Percentiles rank a stretch among this genome's conserved stretches.
Evolutionary conservation across 1,139 yeast genomes (phyloP).

Genomic region (Zygosaccharomyces pseudobailii): DNA sequence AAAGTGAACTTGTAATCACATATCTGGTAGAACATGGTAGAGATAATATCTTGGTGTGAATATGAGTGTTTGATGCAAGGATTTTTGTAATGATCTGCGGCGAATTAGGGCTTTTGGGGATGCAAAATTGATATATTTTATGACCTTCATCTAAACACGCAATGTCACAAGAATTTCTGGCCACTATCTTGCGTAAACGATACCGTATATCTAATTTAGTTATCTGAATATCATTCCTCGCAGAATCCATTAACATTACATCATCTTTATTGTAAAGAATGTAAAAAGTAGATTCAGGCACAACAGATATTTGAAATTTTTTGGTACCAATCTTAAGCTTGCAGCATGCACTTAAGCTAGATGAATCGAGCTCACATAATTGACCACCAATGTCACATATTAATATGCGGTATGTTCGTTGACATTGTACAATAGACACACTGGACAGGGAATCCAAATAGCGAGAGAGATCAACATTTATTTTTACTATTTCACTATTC

Average conservation of each 20-base stretch:
- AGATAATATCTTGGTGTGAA: conserved; percentile 13
- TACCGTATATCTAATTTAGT: conserved; percentile 1
- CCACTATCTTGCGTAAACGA: conserved; percentile 2
- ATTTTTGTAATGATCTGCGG: conserved; percentile 1
- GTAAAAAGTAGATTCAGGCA: conserved; percentile 4
- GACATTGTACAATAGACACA: conserved; percentile 1
- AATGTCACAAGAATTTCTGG: not conserved
- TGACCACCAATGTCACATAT: conserved; percentile 22
- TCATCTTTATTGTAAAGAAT: conserved; percentile 9
- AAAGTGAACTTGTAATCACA: conserved; percentile 12
- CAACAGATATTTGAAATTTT: conserved; percentile 5
- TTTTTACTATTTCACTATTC: not conserved
- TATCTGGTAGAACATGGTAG: conserved; percentile 13
- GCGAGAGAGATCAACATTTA: not conserved
- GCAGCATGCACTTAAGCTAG: conserved; percentile 5
- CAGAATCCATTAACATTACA: conserved; percentile 3
- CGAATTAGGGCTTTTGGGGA: conserved; percentile 1
- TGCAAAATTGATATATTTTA: not conserved
- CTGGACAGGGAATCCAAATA: conserved; percentile 5
- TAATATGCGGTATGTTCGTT: conserved; percentile 1
- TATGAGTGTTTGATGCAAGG: conserved; percentile 5
- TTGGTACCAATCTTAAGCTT: conserved; percentile 21
- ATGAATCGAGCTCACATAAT: conserved; percentile 16
- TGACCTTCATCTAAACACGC: conserved; percentile 2
- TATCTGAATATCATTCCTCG: not conserved